These are phyloP conservation scores for Chrysoporthe deuterocubensis DNA, from an alignment of 2,329 filamentous ascomycete species.

Conservation along the genomic window DNA sequence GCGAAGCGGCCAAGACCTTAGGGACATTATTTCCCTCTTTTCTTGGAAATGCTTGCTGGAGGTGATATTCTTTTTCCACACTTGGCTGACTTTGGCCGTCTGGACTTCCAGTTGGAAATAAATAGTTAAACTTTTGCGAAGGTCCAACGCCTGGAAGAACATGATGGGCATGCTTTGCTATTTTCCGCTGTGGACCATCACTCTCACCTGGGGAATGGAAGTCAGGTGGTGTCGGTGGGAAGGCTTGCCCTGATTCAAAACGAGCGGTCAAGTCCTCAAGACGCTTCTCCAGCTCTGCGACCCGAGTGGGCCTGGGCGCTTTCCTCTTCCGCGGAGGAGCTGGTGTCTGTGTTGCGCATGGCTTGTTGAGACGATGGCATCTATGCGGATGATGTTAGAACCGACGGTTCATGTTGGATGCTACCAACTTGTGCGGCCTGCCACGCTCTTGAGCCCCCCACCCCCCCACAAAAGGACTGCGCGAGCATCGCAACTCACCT, in stretches of 20 bases:
- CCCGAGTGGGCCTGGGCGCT: slow-evolving; percentile 51
- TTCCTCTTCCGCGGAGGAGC: slow-evolving; percentile 53
- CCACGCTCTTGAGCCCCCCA: not conserved
- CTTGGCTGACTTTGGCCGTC: not conserved
- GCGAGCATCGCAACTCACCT: slow-evolving; percentile 41
- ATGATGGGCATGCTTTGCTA: not conserved
- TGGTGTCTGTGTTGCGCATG: slow-evolving; percentile 51
- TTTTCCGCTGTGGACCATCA: not conserved
- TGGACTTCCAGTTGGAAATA: slow-evolving; percentile 1
- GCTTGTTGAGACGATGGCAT: slow-evolving; percentile 52
- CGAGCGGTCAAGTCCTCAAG: slow-evolving; percentile 54
- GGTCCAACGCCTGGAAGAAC: not conserved
- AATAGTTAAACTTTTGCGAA: not conserved
- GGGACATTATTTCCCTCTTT: not conserved
- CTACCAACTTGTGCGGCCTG: not conserved
- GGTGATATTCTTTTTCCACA: not conserved
- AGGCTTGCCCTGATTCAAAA: slow-evolving; percentile 38
- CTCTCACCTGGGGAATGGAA: slow-evolving; percentile 6
- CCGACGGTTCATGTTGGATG: not conserved
- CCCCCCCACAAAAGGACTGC: too few relatives aligned
- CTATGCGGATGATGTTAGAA: slow-evolving; percentile 35
- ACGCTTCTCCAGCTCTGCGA: slow-evolving; percentile 55
- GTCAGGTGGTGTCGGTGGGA: slow-evolving; percentile 31
- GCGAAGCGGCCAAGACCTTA: not conserved
- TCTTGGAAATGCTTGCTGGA: not conserved